Evolutionary conservation across 176 grass and related monocot species (phyloP).

Genomic region (Zizania latifolia): DNA sequence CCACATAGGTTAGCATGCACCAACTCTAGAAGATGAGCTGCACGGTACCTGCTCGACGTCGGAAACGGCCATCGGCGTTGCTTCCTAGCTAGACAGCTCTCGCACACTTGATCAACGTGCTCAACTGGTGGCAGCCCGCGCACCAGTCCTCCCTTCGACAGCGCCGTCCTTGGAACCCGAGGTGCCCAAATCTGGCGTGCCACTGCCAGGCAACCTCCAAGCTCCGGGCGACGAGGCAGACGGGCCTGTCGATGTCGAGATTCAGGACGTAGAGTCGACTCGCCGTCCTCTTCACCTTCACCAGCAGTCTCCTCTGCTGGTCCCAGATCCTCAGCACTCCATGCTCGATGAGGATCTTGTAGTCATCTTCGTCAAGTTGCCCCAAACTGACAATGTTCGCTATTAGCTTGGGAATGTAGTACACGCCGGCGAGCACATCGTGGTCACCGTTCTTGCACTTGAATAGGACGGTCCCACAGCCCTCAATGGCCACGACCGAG

Average conservation of each 20-base stretch:
- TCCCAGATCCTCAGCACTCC: background rate
- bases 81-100: background rate
- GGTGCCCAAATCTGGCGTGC: background rate
- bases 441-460: too few species aligned
- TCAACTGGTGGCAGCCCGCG: background rate
- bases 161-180: background rate
- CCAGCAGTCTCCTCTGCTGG: rapidly evolving
- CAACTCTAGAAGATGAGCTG: background rate
- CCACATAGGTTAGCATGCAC: background rate
- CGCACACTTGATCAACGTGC: too few species aligned
- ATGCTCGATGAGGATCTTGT: background rate
- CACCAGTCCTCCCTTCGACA: background rate
- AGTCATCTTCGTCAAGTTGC: background rate
- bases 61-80: background rate
- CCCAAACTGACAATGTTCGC: background rate
- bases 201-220: background rate
- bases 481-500: background rate
- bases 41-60: too few species aligned
- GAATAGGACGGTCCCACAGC: background rate
- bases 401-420: background rate
- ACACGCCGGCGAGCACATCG: background rate
- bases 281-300: background rate
- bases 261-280: background rate
- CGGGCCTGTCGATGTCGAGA: background rate
- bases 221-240: background rate